Conservation (phyloP, 257 asterid species). For the Penstemon newberryi region DNA sequence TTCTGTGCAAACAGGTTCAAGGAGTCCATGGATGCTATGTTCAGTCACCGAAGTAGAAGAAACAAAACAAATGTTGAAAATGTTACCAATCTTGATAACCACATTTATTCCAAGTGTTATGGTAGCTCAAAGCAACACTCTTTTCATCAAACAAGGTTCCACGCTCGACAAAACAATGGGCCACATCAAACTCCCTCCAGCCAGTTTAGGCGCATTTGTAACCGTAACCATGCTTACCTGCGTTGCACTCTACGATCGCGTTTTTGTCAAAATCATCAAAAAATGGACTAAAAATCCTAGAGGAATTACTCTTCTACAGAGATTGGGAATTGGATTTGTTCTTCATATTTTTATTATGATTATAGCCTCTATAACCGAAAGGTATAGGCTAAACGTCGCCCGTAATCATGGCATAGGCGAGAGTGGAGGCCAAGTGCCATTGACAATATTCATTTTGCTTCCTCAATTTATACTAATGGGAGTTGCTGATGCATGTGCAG, state of each 20-base stretch:
- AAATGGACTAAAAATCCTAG: constrained; percentile 47
- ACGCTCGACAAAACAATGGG: constrained; percentile 36
- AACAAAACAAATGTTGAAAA: constrained; percentile 41
- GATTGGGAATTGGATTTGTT: constrained; percentile 41
- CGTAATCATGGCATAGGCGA: constrained; percentile 21
- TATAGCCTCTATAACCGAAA: constrained; percentile 38
- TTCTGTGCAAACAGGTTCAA: constrained; percentile 30
- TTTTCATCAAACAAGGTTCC: constrained; percentile 45
- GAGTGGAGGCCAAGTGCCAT: constrained; percentile 30
- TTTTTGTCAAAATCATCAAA: constrained; percentile 31
- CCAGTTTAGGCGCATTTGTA: constrained; percentile 41
- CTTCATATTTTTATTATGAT: constrained; percentile 42
- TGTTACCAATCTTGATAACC: constrained; percentile 39
- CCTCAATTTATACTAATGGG: constrained; percentile 52
- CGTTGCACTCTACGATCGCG: constrained; percentile 38
- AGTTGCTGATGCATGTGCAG: constrained; percentile 43
- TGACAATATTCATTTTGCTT: constrained; percentile 39
- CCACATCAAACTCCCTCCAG: constrained; percentile 41
- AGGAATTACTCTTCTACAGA: constrained; percentile 49
- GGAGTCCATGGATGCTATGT: constrained; percentile 44
- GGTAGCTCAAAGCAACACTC: constrained; percentile 43
- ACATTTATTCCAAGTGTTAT: constrained; percentile 41
- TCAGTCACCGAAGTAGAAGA: constrained; percentile 46
- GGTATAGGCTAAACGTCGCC: constrained; percentile 37
- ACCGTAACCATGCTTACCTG: constrained; percentile 41